Percentiles rank a stretch among this genome's conserved stretches.
These are phyloP conservation scores for Cicer judaicum DNA, from an alignment of 306 rosid genomes.

Conservation along the genomic window DNA sequence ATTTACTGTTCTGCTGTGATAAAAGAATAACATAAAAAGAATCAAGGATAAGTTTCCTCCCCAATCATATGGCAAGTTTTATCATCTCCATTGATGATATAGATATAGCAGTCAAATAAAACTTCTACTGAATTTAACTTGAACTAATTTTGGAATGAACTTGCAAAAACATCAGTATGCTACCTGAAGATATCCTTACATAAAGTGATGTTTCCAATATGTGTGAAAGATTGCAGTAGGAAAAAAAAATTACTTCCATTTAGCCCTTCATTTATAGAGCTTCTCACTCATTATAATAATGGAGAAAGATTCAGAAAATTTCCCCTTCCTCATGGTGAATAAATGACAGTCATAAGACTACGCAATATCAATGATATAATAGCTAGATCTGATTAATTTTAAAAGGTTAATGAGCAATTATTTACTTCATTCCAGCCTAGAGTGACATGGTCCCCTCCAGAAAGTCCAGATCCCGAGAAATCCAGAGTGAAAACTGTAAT, in stretches of 20 bases:
- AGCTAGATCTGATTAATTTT: constrained; percentile 31
- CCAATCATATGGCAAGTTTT: constrained; percentile 4
- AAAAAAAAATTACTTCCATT: constrained; percentile 24
- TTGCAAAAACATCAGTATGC: constrained; percentile 2
- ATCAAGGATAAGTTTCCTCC: constrained; percentile 4
- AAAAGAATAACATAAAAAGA: constrained; percentile 12
- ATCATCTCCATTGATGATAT: constrained; percentile 10
- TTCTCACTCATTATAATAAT: constrained; percentile 13
- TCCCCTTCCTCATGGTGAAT: neutral
- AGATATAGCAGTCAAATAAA: constrained; percentile 4
- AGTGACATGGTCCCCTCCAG: constrained; percentile 98
- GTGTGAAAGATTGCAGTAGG: constrained; percentile 9
- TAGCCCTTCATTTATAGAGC: constrained; percentile 11
- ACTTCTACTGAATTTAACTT: neutral
- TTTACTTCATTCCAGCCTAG: constrained; percentile 96
- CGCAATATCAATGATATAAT: constrained; percentile 27
- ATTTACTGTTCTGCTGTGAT: neutral
- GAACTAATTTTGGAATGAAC: constrained; percentile 4
- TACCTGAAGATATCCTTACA: constrained; percentile 30
- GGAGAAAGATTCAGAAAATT: neutral
- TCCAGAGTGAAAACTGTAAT: constrained; percentile 93
- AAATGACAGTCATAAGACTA: constrained; percentile 33
- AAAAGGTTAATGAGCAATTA: constrained; percentile 37
- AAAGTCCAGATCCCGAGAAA: constrained; percentile 97
- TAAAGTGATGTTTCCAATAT: constrained; percentile 22